Evolutionary conservation across 768 basidiomycete genomes (phyloP).

Genomic region (Cystobasidium ongulense): DNA sequence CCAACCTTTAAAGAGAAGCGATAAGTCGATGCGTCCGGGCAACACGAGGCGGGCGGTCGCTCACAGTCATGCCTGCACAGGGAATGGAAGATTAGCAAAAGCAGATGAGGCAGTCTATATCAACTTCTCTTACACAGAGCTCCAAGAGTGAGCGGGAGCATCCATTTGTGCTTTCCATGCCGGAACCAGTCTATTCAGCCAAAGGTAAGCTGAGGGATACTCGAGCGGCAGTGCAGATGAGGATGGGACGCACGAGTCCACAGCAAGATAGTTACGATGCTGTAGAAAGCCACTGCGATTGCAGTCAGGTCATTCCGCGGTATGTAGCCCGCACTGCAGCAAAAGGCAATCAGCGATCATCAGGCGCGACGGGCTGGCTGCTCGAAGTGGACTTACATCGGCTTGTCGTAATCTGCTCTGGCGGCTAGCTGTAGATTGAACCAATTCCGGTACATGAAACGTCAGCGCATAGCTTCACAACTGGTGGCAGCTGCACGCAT

Average conservation of each 20-base stretch:
- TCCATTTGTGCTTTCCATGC: slow-evolving; percentile 45
- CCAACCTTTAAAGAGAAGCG: no score
- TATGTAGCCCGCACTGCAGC: slow-evolving; percentile 12
- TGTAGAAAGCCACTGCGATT: slow-evolving; percentile 11
- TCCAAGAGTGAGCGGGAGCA: slow-evolving; percentile 60
- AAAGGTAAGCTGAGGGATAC: no score
- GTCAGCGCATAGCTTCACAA: background rate
- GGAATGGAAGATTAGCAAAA: no score
- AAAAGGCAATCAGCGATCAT: no score
- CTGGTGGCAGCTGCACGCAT: background rate
- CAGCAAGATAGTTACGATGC: background rate
- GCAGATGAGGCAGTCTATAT: no score
- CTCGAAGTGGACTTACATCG: background rate
- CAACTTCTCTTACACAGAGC: slow-evolving; percentile 50
- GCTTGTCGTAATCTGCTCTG: background rate
- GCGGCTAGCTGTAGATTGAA: background rate
- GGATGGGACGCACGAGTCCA: slow-evolving; percentile 15
- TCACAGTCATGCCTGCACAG: slow-evolving; percentile 52
- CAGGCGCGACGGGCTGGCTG: background rate
- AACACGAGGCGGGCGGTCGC: no score
- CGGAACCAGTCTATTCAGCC: slow-evolving; percentile 28
- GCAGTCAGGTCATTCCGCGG: background rate
- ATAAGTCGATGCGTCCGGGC: no score
- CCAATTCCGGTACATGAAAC: background rate
- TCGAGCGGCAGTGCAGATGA: no score